These are phyloP conservation scores for Musa schizocarpa DNA, from an alignment of 176 grass and related monocot genomes.

Conservation along the genomic window DNA sequence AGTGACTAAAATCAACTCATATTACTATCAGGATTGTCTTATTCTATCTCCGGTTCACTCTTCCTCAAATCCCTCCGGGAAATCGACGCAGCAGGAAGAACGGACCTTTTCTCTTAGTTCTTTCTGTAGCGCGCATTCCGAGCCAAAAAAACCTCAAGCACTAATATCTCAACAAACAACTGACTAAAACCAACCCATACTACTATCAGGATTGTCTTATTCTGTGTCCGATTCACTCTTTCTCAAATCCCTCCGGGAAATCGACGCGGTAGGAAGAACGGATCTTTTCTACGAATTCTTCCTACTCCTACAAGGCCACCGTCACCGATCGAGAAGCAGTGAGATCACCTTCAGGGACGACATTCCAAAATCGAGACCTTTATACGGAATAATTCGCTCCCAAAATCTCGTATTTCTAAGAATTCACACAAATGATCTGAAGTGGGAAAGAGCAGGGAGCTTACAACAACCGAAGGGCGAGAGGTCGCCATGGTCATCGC, in stretches of 20 bases:
- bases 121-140: no score
- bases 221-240: no score
- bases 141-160: no score
- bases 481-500: slow-evolving; percentile 17
- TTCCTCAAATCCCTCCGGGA: no score
- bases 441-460: background rate
- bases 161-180: no score
- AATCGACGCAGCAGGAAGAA: background rate
- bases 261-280: background rate
- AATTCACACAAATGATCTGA: background rate
- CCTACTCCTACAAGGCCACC: background rate
- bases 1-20: no score
- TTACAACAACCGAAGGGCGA: slow-evolving; percentile 43
- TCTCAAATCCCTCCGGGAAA: no score
- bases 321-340: background rate
- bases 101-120: background rate
- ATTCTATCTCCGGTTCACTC: no score
- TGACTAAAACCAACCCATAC: no score
- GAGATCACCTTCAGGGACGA: background rate
- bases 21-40: no score
- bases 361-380: background rate
- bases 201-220: no score
- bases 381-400: background rate
- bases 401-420: background rate
- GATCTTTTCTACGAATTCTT: background rate